Percentiles rank a stretch among this genome's conserved stretches.
Conservation (phyloP, 176 grass and related monocot genomes). For the Eremochloa ophiuroides region DNA sequence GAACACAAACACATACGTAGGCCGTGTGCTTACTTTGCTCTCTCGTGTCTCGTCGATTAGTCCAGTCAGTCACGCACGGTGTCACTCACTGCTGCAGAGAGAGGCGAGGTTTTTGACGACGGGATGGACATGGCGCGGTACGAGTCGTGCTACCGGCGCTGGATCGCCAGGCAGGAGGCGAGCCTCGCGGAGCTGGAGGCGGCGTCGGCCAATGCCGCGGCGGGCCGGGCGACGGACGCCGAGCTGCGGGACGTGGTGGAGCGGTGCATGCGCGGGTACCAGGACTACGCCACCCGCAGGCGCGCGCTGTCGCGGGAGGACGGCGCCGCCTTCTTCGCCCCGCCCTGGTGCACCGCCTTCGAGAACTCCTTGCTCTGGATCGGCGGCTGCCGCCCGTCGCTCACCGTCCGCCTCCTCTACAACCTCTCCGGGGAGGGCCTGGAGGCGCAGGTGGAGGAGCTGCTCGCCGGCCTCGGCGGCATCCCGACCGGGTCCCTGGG, state of each 20-base stretch:
- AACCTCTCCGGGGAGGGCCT: slow-evolving; percentile 51
- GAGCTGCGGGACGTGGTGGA: slow-evolving; percentile 35
- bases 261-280: slow-evolving; percentile 55
- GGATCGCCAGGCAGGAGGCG: slow-evolving; percentile 44
- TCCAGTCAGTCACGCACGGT: not conserved
- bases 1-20: not conserved
- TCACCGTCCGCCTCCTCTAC: slow-evolving; percentile 66
- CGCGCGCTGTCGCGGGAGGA: slow-evolving; percentile 29
- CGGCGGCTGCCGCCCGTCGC: slow-evolving; percentile 68
- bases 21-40: not conserved
- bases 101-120: not conserved
- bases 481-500: not conserved
- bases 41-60: not conserved
- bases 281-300: slow-evolving; percentile 43
- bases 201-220: slow-evolving; percentile 9
- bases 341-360: slow-evolving; percentile 73
- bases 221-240: slow-evolving; percentile 31
- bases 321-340: slow-evolving; percentile 46
- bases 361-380: slow-evolving; percentile 73
- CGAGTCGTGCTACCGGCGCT: slow-evolving; percentile 40
- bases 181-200: slow-evolving; percentile 34
- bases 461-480: not conserved
- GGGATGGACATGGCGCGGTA: slow-evolving; percentile 7
- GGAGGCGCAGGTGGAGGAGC: slow-evolving; percentile 48
- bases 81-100: not conserved